Conservation (phyloP, 495 filamentous ascomycete genomes). For the Amorphotheca resinae region DNA sequence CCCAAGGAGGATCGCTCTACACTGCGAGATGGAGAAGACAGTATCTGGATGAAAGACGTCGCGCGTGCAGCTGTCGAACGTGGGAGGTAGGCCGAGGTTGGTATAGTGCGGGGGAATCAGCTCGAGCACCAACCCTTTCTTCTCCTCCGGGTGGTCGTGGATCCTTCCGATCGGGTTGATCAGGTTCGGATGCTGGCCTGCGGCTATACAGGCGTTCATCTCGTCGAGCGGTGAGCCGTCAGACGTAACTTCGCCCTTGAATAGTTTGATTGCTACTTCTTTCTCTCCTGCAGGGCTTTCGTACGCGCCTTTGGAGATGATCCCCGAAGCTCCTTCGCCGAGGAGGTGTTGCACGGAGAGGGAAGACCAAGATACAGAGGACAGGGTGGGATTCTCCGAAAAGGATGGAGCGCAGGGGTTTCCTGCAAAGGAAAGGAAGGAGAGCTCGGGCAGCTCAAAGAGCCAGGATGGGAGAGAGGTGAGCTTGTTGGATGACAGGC, state of each 20-base stretch:
- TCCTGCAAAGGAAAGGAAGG: constrained; percentile 33
- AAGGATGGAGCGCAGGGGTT: constrained; percentile 29
- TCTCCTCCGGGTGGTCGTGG: constrained; percentile 27
- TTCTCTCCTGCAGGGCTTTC: constrained; percentile 18
- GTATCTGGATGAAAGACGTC: constrained; percentile 27
- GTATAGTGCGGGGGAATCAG: constrained; percentile 15
- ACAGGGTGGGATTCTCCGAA: constrained; percentile 17
- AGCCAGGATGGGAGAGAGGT: constrained; percentile 27
- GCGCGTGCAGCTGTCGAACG: constrained; percentile 25
- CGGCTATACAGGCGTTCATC: constrained; percentile 29
- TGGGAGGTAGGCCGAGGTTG: constrained; percentile 28
- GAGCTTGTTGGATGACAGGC: constrained; percentile 30
- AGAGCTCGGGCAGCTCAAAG: constrained; percentile 29
- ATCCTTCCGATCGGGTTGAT: constrained; percentile 31
- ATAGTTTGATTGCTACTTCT: constrained; percentile 35
- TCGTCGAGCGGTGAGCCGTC: constrained; percentile 33
- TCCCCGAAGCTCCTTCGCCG: constrained; percentile 26
- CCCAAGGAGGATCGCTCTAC: constrained; percentile 24
- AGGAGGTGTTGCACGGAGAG: constrained; percentile 25
- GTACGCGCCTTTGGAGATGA: constrained; percentile 28
- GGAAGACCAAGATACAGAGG: constrained; percentile 27
- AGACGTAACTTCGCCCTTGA: constrained; percentile 27
- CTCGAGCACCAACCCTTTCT: constrained; percentile 27
- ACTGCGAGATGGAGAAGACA: constrained; percentile 19
- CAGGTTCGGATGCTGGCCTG: constrained; percentile 32